Conservation (phyloP, 306 rosid species). For the Mimosa bimucronata region DNA sequence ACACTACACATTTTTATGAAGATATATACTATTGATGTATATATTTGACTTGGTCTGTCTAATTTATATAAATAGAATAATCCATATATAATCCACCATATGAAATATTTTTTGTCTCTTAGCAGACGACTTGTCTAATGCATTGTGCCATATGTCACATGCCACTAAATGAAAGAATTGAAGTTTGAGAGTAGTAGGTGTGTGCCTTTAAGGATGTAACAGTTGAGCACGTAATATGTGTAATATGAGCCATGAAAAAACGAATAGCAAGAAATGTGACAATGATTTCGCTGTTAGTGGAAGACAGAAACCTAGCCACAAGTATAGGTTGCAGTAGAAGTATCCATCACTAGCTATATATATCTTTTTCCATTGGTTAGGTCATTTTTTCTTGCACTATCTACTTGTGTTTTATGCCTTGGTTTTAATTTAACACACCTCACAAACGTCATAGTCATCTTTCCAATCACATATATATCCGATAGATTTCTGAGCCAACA, state of each 20-base stretch:
- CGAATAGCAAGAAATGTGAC: constrained; percentile 31
- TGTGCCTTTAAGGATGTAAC: background rate
- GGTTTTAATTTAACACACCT: constrained; percentile 29
- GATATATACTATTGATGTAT: background rate
- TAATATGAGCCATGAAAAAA: constrained; percentile 36
- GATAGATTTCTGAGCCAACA: background rate
- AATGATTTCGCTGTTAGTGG: constrained; percentile 40
- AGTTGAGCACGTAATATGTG: constrained; percentile 20
- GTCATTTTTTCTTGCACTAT: constrained; percentile 35
- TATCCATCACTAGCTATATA: constrained; percentile 38
- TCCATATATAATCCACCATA: background rate
- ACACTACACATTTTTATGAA: background rate
- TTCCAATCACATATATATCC: background rate
- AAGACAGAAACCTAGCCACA: constrained; percentile 46
- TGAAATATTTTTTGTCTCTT: constrained; percentile 12
- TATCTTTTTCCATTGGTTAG: constrained; percentile 38
- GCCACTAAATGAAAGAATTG: constrained; percentile 21
- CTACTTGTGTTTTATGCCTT: constrained; percentile 12
- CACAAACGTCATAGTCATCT: constrained; percentile 40
- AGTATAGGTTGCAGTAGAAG: constrained; percentile 32
- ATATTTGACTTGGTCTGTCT: background rate
- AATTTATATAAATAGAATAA: background rate
- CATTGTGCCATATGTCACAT: constrained; percentile 31
- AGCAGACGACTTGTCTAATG: constrained; percentile 8
- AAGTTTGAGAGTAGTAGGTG: background rate